Conservation (phyloP, 805 yeast species). For the Cyberlindnera misumaiensis region DNA sequence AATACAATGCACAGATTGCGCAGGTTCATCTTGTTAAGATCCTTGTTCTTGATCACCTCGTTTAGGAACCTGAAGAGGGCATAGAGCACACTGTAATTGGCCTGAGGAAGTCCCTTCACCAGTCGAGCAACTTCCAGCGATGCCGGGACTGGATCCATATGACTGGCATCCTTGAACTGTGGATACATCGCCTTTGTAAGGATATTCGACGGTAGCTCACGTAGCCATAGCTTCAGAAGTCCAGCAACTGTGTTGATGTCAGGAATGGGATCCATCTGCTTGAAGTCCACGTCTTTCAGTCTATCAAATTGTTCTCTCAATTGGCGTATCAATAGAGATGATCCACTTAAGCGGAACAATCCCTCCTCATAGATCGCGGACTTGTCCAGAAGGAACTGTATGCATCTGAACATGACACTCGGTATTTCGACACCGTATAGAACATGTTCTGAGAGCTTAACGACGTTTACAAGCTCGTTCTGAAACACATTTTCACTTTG, state of each 20-base stretch:
- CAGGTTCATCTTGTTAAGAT: constrained; percentile 75
- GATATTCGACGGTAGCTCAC: constrained; percentile 69
- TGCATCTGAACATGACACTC: constrained; percentile 67
- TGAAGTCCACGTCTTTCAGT: constrained; percentile 62
- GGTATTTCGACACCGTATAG: constrained; percentile 48
- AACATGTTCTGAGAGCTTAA: constrained; percentile 42
- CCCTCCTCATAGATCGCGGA: constrained; percentile 87
- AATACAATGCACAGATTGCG: constrained; percentile 76
- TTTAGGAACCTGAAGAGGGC: constrained; percentile 63
- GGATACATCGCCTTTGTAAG: constrained; percentile 46
- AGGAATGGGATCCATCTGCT: constrained; percentile 30
- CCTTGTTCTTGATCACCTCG: constrained; percentile 53
- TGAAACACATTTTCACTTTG: constrained; percentile 49
- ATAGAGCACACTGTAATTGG: constrained; percentile 53
- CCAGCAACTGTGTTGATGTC: constrained; percentile 90
- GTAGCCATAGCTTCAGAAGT: constrained; percentile 68
- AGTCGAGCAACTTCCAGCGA: constrained; percentile 29
- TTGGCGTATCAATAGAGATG: constrained; percentile 65
- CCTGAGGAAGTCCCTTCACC: constrained; percentile 36
- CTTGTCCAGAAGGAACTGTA: constrained; percentile 55
- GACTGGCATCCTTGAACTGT: constrained; percentile 29
- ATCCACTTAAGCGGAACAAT: constrained; percentile 84
- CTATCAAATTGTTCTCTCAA: constrained; percentile 65
- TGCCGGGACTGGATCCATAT: constrained; percentile 20
- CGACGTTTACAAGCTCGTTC: constrained; percentile 46